Evolutionary conservation across 2,329 filamentous ascomycete species (phyloP), one percentile per base, ranked within the genome.

Genomic region (Penicillium sp.): DNA sequence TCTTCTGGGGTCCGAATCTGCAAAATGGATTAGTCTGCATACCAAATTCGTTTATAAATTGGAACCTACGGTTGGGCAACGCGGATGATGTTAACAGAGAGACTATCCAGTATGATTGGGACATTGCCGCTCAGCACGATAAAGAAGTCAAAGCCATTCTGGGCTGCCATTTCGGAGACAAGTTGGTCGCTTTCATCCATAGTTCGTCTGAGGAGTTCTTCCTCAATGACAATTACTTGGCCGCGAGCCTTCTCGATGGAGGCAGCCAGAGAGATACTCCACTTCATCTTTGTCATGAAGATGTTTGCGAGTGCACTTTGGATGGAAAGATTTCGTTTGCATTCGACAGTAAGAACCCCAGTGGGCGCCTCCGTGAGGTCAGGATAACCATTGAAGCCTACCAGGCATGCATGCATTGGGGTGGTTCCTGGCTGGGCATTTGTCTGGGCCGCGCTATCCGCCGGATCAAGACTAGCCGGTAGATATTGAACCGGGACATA

Each of bases 1-100:
- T 61, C 29, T 69, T 69, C 3, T 63, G 67, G 10, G 70, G 69
- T 11, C 64, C 67, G 20, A 71, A 59, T 34, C 69, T 72, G 34
- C 16, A 18, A 6, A 14, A 13, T n/a, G 4, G 1, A 24, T 18
- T 2, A 47, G 10, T 8, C 32, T 32, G 10, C 11, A 34, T 46
- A 4, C 11, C 26, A 13, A 26, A 13, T 8, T 34, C n/a, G 11
- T 4, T 4, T 0, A 2, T 4, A 18, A 5, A 31, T 5, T 29
- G 42, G 14, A 37, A 66, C 65, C 13, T 60, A 72, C 66, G 69
- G 69, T 35, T 70, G 68, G 2, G 65, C 48, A 11, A 71, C 37
- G 32, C 65, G 64, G 22, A 69, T 57, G 2, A 68, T 50, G 4
- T 66, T 66, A 2, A 58, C 59, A 0, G 53, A 42, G 18, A 52